Base-by-base conservation (phyloP, 768 basidiomycete species). In the Trichaptum fuscoviolaceum region DNA sequence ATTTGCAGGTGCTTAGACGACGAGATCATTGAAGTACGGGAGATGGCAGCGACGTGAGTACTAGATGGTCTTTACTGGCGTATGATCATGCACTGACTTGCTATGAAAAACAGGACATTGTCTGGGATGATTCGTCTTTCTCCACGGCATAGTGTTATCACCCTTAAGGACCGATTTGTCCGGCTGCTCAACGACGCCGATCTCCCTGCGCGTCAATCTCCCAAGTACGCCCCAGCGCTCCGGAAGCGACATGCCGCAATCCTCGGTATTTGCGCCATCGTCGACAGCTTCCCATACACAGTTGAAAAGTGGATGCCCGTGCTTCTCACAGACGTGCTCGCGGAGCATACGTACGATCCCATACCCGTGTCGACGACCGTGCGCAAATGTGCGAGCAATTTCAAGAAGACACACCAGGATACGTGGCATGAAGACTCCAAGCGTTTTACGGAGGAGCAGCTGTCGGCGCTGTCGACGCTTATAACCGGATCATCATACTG, bases 261-360 rank as follows among this genome's bases (percentile, higher is more conserved):
- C 66, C 82, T 99, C 62, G 96, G 96, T n/a, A 88, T 96, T 58
- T 93, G 93, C 69, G 93, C 96, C 6, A 80, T 99, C 35, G 87
- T 99, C 35, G 93, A 96, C 71, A 96, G 95, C 66, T 96, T 92
- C 75, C 96, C 96, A 0, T 97, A 97, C 77, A 95, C 95, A 1
- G 90, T 98, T 17, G 96, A 96, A 72, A 87, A 88, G 69, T 99
- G 95, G 91, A 89, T 96, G 85, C 93, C 95, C 0, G 87, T 88
- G 61, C 82, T 97, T 58, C 78, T 96, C 68, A 89, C 91, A 52
- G 88, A 85, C 67, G 84, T 92, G 23, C 80, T 95, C 65, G 89
- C 88, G 10, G 90, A 92, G 70, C 91, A 94, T 74, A 89, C 90
- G 1, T 92, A 95, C 68, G 93, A 95, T 73, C 95, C 95, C 15